Base-by-base conservation (phyloP, 306 rosid genomes). In the Delonix regia region DNA sequence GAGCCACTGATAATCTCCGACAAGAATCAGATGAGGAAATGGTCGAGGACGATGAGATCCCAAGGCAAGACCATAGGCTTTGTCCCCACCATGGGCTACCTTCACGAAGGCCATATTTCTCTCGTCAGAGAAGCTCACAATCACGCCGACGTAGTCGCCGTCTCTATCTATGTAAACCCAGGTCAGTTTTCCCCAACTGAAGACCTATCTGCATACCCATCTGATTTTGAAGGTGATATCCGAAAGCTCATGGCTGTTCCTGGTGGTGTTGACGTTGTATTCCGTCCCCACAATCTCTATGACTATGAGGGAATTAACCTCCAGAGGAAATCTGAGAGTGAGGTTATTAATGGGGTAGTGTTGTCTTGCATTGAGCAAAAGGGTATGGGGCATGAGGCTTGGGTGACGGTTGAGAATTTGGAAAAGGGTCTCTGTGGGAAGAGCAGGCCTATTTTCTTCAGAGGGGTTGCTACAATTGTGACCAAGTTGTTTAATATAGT, bases 31-130 rank as follows among this genome's bases (percentile, higher is more conserved):
- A 90, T 91, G 96, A 85, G 98, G 77, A 72, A 74, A 45, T 95
- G 99, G 99, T 87, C 98, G 13, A 88, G 98, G 19, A 24, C 85
- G n/a, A 88, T 86, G 90, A 84, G 93, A 83, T 85, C 94, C 44
- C 87, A 81, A 80, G 94, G 93, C 62, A 91, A 88, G 19, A 38
- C 84, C 63, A 84, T 95, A 2, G 88, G 83, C 30, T 44, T 93
- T 1, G 96, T 95, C 1, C 99, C 98, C 85, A 93, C 98, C 38
- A 95, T 95, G 99, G 99, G 98, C 2, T 93, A 51, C 75, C 98
- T 95, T 74, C 98, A 95, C 39, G 69, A 81, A 9, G 97, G 99
- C 45, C 98, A 93, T 64, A 69, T 95, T n/a, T 85, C 98, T 2
- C 90, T 95, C 14, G 65, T 95, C 69, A 67, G 41, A 44, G 84